phyloP scores from a whole-genome alignment of 495 filamentous ascomycete species.

The Parmelia sp. region DNA sequence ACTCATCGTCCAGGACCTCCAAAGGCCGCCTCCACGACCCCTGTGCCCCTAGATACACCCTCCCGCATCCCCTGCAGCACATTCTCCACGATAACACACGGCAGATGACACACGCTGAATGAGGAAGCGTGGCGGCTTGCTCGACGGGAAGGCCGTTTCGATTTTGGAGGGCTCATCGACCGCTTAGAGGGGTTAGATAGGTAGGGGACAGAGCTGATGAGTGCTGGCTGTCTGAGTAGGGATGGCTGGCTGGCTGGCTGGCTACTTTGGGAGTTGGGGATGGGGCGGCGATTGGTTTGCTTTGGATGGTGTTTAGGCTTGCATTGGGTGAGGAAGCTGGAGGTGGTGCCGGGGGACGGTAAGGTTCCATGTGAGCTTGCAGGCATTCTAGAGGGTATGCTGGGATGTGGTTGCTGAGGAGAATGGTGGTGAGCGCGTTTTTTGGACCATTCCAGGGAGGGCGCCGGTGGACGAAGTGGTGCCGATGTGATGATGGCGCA shows the following conservation, averaged over 20 bases:
- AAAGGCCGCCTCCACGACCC: not conserved
- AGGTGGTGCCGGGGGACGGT: no score
- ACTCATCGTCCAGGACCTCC: not conserved
- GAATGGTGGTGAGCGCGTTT: no score
- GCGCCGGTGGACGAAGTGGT: no score
- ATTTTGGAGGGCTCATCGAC: conserved; percentile 5
- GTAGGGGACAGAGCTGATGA: not conserved
- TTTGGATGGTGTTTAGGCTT: not conserved
- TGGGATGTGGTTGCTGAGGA: no score
- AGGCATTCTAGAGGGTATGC: no score
- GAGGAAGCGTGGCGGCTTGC: not conserved
- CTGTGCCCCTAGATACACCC: not conserved
- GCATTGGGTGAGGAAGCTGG: no score
- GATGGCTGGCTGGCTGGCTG: not conserved
- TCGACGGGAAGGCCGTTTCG: not conserved
- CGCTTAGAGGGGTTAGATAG: not conserved
- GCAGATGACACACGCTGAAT: not conserved
- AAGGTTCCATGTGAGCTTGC: no score
- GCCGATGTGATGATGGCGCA: no score
- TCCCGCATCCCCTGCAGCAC: conserved; percentile 9
- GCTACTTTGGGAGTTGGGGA: no score
- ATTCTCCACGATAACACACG: conserved; percentile 1
- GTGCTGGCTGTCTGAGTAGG: not conserved
- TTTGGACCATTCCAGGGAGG: no score
- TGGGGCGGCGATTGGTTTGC: not conserved